Evolutionary conservation across 495 filamentous ascomycete genomes (phyloP), one percentile per base, ranked within the genome.

Genomic region (Penicillium silybi): DNA sequence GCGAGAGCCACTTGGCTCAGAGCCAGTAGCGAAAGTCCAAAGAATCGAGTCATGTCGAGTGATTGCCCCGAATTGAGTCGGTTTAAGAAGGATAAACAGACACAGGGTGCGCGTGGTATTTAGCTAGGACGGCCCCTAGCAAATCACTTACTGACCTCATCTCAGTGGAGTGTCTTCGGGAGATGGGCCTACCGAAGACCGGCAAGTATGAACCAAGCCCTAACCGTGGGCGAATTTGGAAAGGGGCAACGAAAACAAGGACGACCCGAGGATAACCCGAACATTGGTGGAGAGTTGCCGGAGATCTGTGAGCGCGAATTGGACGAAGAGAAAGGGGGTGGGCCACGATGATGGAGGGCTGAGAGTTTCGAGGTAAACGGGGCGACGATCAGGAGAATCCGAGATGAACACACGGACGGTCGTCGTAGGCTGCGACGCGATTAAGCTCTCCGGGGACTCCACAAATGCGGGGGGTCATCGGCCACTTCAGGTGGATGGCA

Each of bases 1-100:
- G 66, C 68, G 11, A 61, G n/a, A 20, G 52, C 62, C 25, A 56
- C 16, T 6, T 62, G 60, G 48, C 63, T 59, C 41, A 68, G 27
- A 9, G 53, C 57, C 7, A 73, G 44, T 1, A 62, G 19, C 17
- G 58, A 48, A 7, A 69, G 32, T 15, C 46, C 39, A 41, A 48
- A 51, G 16, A 54, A n/a, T 16, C 49, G 52, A 59, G 50, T 50
- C 62, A 64, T 64, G 2, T 17, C 44, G 17, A 29, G 15, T 16
- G 32, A 29, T 44, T 47, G 22, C 1, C n/a, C 16, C 20, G 16
- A 40, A 17, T 23, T n/a, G 9, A 37, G 16, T n/a, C 13, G 23
- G 15, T 6, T 40, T 18, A 2, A 32, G n/a, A 11, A 23, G 32
- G 42, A 40, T 35, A 29, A 27, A 23, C 29, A 41, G 20, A 25